A percentile compares a stretch with the other conserved stretches of the same genome.
phyloP scores from a whole-genome alignment of 169 alveolate genomes.

The Toxoplasma gondii region DNA sequence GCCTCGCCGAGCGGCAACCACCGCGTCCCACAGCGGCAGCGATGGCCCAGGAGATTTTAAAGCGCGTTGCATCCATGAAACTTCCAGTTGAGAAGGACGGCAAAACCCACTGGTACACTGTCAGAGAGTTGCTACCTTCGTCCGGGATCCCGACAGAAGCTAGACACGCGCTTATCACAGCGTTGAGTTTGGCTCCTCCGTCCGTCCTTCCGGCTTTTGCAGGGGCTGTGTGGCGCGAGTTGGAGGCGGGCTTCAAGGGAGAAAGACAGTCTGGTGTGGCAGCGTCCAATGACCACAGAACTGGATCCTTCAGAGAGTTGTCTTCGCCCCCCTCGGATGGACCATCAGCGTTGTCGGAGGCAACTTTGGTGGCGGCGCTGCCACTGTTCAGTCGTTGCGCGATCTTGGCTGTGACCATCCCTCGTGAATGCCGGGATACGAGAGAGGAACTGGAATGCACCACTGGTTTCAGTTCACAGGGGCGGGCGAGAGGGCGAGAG shows the following conservation, averaged over 20 bases:
- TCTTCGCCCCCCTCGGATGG: neutral
- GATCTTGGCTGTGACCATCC: neutral
- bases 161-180: neutral
- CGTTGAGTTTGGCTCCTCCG: neutral
- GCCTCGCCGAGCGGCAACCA: too few relatives aligned
- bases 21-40: neutral
- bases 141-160: neutral
- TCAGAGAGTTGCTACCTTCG: neutral
- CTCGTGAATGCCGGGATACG: neutral
- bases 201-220: neutral
- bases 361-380: neutral
- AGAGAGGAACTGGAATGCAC: neutral
- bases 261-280: too few relatives aligned
- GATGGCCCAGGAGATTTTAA: neutral
- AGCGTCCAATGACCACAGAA: too few relatives aligned
- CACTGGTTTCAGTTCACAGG: neutral
- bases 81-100: neutral
- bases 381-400: neutral
- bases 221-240: neutral
- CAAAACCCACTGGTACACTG: neutral
- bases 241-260: too few relatives aligned
- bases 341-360: neutral
- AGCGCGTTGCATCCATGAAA: neutral
- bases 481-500: neutral
- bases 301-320: neutral